These are phyloP conservation scores for Naegleria fowleri DNA, from an alignment of 208 protist genomes.

Conservation along the genomic window DNA sequence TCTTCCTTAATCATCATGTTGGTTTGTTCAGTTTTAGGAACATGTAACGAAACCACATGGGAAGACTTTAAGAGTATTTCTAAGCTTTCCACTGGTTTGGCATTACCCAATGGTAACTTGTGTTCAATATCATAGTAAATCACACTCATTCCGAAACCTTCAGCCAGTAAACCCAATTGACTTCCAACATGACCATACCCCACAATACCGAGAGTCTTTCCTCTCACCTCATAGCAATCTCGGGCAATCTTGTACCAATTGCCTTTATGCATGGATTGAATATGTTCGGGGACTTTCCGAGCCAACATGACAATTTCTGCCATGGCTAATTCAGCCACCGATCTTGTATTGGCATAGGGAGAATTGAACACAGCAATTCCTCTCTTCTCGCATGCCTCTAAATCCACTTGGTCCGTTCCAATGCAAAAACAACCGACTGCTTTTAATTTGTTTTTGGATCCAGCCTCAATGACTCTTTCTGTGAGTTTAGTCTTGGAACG, in stretches of 20 bases:
- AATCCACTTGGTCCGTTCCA: slow-evolving; percentile 84
- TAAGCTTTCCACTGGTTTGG: slow-evolving; percentile 53
- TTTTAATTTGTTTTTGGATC: slow-evolving; percentile 60
- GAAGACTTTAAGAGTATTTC: slow-evolving; percentile 62
- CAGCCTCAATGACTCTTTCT: slow-evolving; percentile 55
- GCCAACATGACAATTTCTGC: slow-evolving; percentile 76
- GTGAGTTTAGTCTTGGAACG: slow-evolving; percentile 79
- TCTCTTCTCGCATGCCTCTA: slow-evolving; percentile 57
- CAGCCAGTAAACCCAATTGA: slow-evolving; percentile 79
- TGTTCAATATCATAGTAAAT: slow-evolving; percentile 78
- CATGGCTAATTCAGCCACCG: slow-evolving; percentile 83
- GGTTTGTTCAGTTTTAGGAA: slow-evolving; percentile 68
- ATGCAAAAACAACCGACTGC: slow-evolving; percentile 89
- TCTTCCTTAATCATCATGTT: slow-evolving; percentile 65
- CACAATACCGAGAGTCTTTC: slow-evolving; percentile 78
- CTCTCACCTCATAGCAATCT: slow-evolving; percentile 69
- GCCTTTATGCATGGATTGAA: slow-evolving; percentile 70
- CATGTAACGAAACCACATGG: slow-evolving; percentile 83
- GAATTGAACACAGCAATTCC: slow-evolving; percentile 87
- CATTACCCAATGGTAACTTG: slow-evolving; percentile 80
- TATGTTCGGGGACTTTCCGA: slow-evolving; percentile 72
- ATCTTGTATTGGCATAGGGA: slow-evolving; percentile 85
- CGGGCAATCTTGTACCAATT: slow-evolving; percentile 74
- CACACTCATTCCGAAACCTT: slow-evolving; percentile 80
- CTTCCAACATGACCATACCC: slow-evolving; percentile 87